Conservation (phyloP, 768 basidiomycete genomes). For the Tricholoma matsutake region DNA sequence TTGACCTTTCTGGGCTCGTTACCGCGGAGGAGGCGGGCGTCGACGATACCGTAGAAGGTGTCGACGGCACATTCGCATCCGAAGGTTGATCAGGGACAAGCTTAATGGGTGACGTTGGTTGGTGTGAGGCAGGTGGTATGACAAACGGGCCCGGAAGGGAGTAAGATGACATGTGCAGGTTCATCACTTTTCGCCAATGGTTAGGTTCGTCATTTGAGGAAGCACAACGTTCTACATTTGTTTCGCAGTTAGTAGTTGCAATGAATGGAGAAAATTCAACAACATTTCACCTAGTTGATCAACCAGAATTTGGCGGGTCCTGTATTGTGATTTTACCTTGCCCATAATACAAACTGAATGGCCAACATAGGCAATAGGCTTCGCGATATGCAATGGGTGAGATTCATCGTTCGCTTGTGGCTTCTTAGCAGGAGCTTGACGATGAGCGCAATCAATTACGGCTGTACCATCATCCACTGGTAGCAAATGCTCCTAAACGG, state of each 20-base stretch:
- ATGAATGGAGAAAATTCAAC: background rate
- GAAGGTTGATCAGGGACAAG: background rate
- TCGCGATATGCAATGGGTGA: slow-evolving; percentile 20
- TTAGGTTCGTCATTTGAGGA: slow-evolving; percentile 57
- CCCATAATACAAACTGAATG: slow-evolving; percentile 46
- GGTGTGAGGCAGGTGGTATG: slow-evolving; percentile 32
- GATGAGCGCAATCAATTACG: slow-evolving; percentile 64
- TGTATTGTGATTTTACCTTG: slow-evolving; percentile 36
- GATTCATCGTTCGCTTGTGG: slow-evolving; percentile 7
- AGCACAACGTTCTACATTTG: slow-evolving; percentile 37
- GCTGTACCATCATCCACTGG: slow-evolving; percentile 78
- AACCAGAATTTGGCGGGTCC: slow-evolving; percentile 44
- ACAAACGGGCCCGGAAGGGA: slow-evolving; percentile 47
- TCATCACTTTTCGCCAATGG: slow-evolving; percentile 52
- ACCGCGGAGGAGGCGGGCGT: slow-evolving; percentile 14
- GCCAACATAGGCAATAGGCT: slow-evolving; percentile 44
- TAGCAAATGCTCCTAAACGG: background rate
- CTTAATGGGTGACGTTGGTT: slow-evolving; percentile 11
- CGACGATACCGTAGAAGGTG: slow-evolving; percentile 19
- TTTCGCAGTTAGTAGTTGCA: background rate
- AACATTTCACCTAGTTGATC: slow-evolving; percentile 44
- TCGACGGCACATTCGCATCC: slow-evolving; percentile 14
- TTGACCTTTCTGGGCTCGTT: slow-evolving; percentile 28
- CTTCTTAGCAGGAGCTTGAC: slow-evolving; percentile 22
- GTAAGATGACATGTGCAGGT: slow-evolving; percentile 54